Conservation (phyloP, 169 alveolate species). For the Plasmodium vivax region DNA sequence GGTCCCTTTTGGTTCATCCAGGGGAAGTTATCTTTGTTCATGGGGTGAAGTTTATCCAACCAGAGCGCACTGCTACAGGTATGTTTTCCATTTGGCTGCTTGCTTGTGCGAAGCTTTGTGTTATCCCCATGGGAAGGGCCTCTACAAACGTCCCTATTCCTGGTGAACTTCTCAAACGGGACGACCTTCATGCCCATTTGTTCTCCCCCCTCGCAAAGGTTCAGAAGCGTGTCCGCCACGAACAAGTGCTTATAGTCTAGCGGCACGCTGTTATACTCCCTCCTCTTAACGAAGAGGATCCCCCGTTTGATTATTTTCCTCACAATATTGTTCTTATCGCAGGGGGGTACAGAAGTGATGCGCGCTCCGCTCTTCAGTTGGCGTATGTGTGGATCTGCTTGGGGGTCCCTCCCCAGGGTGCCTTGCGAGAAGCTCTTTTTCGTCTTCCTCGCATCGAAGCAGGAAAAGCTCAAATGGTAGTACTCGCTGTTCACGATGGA, state of each 20-base stretch:
- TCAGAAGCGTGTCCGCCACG: not conserved
- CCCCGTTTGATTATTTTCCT: constrained; percentile 63
- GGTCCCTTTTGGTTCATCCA: not conserved
- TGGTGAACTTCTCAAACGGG: not conserved
- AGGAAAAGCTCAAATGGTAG: constrained; percentile 27
- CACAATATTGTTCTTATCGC: not conserved
- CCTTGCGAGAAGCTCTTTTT: not conserved
- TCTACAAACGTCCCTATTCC: not conserved
- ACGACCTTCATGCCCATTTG: not conserved
- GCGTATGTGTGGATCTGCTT: not conserved
- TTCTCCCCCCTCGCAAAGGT: not conserved
- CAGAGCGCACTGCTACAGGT: not conserved
- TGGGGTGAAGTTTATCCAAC: not conserved
- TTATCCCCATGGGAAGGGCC: not conserved
- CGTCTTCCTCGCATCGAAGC: not conserved
- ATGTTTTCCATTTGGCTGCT: not conserved
- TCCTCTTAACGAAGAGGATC: constrained; percentile 60
- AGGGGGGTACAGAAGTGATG: not conserved
- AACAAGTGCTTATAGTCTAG: not conserved
- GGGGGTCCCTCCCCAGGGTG: not conserved
- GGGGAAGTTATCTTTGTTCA: not conserved
- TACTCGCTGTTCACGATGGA: constrained; percentile 5
- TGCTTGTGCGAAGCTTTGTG: not conserved
- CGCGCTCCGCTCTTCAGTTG: not conserved
- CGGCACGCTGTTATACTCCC: constrained; percentile 6